phyloP scores from a whole-genome alignment of 768 basidiomycete genomes.

The Rhizopogon roseolus region DNA sequence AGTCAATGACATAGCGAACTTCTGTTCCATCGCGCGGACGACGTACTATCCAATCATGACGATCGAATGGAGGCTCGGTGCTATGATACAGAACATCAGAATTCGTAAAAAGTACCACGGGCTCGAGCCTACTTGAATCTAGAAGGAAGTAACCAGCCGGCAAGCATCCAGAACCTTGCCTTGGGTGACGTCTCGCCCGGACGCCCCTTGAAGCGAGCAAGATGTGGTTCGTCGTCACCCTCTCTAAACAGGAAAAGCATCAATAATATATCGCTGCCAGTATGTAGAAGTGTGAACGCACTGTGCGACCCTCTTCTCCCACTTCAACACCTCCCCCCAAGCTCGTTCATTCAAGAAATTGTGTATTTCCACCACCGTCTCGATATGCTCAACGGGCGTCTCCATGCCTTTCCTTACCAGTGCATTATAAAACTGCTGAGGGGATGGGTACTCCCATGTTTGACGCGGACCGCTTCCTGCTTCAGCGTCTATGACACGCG shows the following conservation, averaged over 20 bases:
- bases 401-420: conserved; percentile 96
- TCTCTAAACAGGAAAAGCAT: conserved; percentile 30
- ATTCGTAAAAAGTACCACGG: neutral
- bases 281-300: conserved; percentile 8
- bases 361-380: conserved; percentile 97
- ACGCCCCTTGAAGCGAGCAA: conserved; percentile 82
- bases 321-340: conserved; percentile 90
- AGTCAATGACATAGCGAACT: conserved; percentile 96
- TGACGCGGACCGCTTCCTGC: conserved; percentile 6
- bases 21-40: conserved; percentile 75
- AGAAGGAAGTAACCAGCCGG: conserved; percentile 85
- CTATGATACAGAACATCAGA: conserved; percentile 34
- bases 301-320: conserved; percentile 66
- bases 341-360: conserved; percentile 97
- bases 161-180: conserved; percentile 80
- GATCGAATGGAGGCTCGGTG: conserved; percentile 90
- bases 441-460: conserved; percentile 94
- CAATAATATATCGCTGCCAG: neutral
- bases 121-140: conserved; percentile 71
- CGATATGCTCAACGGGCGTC: conserved; percentile 93
- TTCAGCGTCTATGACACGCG: conserved; percentile 44
- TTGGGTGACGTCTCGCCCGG: conserved; percentile 95
- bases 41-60: conserved; percentile 95
- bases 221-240: conserved; percentile 57
- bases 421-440: conserved; percentile 98